Conservation (phyloP, 495 filamentous ascomycete species). For the Aspergillus ostianus region DNA sequence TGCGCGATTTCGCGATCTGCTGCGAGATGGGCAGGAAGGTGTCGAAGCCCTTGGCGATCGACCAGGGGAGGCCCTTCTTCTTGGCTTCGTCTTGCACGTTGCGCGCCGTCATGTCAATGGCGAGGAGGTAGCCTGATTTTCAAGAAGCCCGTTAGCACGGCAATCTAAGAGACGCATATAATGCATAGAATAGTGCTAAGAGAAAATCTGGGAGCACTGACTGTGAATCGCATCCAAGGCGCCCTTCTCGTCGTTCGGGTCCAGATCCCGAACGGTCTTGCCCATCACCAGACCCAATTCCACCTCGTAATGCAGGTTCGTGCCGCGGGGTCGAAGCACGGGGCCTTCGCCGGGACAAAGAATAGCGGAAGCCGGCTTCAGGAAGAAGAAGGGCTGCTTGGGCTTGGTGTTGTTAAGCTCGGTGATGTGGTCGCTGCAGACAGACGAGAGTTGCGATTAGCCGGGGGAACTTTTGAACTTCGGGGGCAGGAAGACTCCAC, state of each 20-base stretch:
- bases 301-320: constrained; percentile 90
- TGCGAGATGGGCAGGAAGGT: constrained; percentile 87
- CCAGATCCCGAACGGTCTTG: constrained; percentile 70
- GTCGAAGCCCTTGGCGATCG: constrained; percentile 93
- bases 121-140: constrained; percentile 68
- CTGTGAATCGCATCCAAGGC: constrained; percentile 51
- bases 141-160: not conserved
- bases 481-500: constrained; percentile 29
- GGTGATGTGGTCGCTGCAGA: constrained; percentile 79
- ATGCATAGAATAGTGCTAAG: too few species aligned
- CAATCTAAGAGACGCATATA: too few species aligned
- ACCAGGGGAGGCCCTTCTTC: constrained; percentile 95
- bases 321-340: constrained; percentile 77
- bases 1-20: constrained; percentile 69
- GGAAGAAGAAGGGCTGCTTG: constrained; percentile 97
- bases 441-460: not conserved
- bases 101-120: constrained; percentile 91
- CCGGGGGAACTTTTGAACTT: constrained; percentile 5
- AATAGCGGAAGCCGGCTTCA: constrained; percentile 85
- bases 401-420: constrained; percentile 85
- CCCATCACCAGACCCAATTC: constrained; percentile 88
- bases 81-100: constrained; percentile 95
- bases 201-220: constrained; percentile 20
- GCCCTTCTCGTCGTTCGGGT: constrained; percentile 56
- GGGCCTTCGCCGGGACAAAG: constrained; percentile 74